Conservation (phyloP, 768 basidiomycete species). For the Boletus subparvulus region DNA sequence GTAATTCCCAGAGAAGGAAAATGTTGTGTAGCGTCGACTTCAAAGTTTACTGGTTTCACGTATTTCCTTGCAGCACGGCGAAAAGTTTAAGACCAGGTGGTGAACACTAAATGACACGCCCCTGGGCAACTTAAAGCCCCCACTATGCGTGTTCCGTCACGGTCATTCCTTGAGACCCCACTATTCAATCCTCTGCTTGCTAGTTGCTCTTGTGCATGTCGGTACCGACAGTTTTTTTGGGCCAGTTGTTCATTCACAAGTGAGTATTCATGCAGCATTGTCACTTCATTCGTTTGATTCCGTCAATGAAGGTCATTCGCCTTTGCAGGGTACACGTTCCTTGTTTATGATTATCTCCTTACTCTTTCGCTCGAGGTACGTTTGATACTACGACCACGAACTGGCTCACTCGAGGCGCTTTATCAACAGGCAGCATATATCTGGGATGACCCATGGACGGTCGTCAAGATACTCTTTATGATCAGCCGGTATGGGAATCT, state of each 20-base stretch:
- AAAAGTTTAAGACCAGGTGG: too few relatives aligned
- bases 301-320: background rate
- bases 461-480: conserved; percentile 16
- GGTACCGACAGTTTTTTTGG: background rate
- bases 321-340: conserved; percentile 21
- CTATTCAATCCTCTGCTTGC: background rate
- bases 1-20: too few relatives aligned
- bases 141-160: too few relatives aligned
- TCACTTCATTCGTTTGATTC: background rate
- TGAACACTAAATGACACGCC: too few relatives aligned
- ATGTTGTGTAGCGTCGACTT: too few relatives aligned
- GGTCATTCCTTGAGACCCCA: background rate
- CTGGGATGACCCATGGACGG: conserved; percentile 19
- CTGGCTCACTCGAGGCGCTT: background rate
- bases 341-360: conserved; percentile 28
- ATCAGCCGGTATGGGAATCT: conserved; percentile 21
- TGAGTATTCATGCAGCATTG: background rate
- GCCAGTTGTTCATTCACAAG: conserved; percentile 20
- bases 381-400: background rate
- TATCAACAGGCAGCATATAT: conserved; percentile 13
- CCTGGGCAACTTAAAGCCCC: too few relatives aligned
- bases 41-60: too few relatives aligned
- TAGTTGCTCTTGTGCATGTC: background rate
- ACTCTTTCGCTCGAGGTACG: conserved; percentile 29
- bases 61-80: too few relatives aligned